Conservation (phyloP, 768 basidiomycete species). For the Podaxis sp. region DNA sequence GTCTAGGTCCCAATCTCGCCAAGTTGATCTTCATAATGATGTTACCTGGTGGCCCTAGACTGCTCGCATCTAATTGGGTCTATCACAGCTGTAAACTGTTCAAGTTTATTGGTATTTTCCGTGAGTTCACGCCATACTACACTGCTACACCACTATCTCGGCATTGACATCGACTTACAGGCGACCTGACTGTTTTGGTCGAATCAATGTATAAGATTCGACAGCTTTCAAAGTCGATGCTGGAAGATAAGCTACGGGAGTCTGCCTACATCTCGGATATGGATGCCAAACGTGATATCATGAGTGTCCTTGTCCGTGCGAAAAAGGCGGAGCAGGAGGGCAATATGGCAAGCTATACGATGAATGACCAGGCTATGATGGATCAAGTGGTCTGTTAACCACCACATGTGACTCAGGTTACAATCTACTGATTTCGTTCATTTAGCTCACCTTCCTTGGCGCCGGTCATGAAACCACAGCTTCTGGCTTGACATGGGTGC, state of each 20-base stretch:
- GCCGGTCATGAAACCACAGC: slow-evolving; percentile 50
- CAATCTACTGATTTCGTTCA: background rate
- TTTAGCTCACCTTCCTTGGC: slow-evolving; percentile 47
- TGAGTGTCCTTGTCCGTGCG: slow-evolving; percentile 39
- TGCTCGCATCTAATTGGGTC: slow-evolving; percentile 28
- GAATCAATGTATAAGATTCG: slow-evolving; percentile 34
- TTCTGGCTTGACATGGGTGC: slow-evolving; percentile 48
- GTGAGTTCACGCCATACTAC: slow-evolving; percentile 11
- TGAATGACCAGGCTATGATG: slow-evolving; percentile 39
- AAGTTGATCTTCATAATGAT: slow-evolving; percentile 27
- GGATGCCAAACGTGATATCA: slow-evolving; percentile 38
- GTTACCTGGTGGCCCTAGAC: slow-evolving; percentile 27
- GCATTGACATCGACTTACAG: background rate
- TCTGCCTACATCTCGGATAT: slow-evolving; percentile 26
- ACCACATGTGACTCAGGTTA: background rate
- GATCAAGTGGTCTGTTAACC: slow-evolving; percentile 34
- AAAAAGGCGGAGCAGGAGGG: slow-evolving; percentile 28
- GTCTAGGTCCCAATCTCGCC: slow-evolving; percentile 30
- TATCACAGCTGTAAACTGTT: slow-evolving; percentile 27
- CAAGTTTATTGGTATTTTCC: slow-evolving; percentile 14
- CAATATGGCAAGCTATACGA: slow-evolving; percentile 26
- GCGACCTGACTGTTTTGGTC: slow-evolving; percentile 21
- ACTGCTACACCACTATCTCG: too few relatives aligned
- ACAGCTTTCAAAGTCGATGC: slow-evolving; percentile 30
- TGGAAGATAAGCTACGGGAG: slow-evolving; percentile 32